Base-by-base conservation (phyloP, 2,329 filamentous ascomycete genomes). In the Colletotrichum shisoi region DNA sequence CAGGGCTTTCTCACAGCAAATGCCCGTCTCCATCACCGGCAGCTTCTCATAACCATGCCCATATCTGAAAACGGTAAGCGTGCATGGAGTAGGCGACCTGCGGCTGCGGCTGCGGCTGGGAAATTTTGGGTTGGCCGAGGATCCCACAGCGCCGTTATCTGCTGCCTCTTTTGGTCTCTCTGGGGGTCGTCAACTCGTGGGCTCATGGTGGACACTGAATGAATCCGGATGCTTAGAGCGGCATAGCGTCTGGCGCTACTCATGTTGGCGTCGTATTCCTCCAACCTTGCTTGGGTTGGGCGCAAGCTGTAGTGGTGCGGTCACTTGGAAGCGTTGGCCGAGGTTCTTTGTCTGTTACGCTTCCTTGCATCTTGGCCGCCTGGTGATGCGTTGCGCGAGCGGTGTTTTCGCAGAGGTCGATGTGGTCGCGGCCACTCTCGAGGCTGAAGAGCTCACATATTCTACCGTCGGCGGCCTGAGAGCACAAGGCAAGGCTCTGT, bases 161-260 rank as follows among this genome's bases (percentile, higher is more conserved):
- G 44, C 60, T 21, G 40, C 19, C 21, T 40, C 31, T 19, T 40
- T 7, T 31, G 27, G 27, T 31, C 27, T 31, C 27, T 31, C 27
- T 5, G 42, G 15, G 44, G 42, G 15, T 31, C 27, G 13, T 58
- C 56, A 11, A 11, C 15, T 34, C 48, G 56, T 21, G 56, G 31
- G 11, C 17, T 57, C 40, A 17, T 45, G 49, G 37, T 56, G 31
- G 44, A 58, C 27, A 48, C 31, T 19, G 9, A 7, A 17, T 24
- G 42, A 27, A 21, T n/a, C 42, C 27, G 27, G n/a, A 19, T 39
- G 24, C 27, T 40, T 15, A 58, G 44, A 24, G 31, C 44, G 44
- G 59, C 48, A 31, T 44, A 56, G 51, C 53, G 61, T 57, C 58
- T 27, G 31, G 61, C 61, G 61, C 61, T 63, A 60, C 62, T 59